Evolutionary conservation across 2,329 filamentous ascomycete genomes (phyloP), one percentile per base, ranked within the genome.

Genomic region (Drechslerella dactyloides): DNA sequence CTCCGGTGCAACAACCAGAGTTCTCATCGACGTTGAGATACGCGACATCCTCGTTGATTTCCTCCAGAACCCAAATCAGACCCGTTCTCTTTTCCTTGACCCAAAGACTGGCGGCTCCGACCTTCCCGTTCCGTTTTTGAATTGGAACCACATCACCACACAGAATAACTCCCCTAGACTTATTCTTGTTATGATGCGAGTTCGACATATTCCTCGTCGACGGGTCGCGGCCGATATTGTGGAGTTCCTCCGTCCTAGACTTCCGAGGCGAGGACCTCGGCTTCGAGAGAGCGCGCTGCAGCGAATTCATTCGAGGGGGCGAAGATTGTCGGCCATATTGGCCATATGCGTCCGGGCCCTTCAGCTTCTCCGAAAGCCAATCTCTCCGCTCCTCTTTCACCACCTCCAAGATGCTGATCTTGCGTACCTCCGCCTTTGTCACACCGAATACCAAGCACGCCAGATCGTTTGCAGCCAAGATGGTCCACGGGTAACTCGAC

Each of bases 61-160:
- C 94, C 79, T 99, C 94, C 1, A 99, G 81, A 7, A 99, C 94
- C 94, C 94, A 99, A 70, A 99, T 97, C 69, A 99, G 81, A 8
- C 93, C 93, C 58, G 91, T 88, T 54, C 89, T 86, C 80, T 99
- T 99, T 80, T 99, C 94, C 82, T 99, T 99, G 2, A 99, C 94
- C 94, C 94, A 99, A 42, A 99, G 82, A 80, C 93, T 97, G 40
- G 94, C 94, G 66, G 94, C 93, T 1, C 94, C 94, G 2, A 89
- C 93, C 10, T 89, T 86, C 2, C 94, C 94, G 77, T 99, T 96
- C 72, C 94, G 87, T 80, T 97, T 99, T 79, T 93, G 90, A 69
- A 99, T 99, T 0, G 94, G 94, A 17, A 99, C 91, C n/a, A 99
- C 93, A 79, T 99, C 94, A 48, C 94, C 94, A 76, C 94, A 99